These are phyloP conservation scores for Acacia confusa DNA, from an alignment of 306 rosid species.

Conservation along the genomic window DNA sequence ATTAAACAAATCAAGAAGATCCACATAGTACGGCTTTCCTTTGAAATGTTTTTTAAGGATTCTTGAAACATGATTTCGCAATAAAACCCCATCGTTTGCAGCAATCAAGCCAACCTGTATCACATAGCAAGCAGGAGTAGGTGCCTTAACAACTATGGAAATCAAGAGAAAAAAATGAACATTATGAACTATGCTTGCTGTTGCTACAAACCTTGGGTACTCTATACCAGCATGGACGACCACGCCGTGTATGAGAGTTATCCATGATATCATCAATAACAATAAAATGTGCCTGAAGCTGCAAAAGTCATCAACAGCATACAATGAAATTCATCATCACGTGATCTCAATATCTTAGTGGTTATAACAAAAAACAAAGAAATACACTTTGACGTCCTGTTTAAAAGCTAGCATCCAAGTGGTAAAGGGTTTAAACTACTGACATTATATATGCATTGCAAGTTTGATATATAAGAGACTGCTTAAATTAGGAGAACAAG, in stretches of 20 bases:
- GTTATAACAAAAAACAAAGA: neutral
- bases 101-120: constrained; percentile 86
- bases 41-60: constrained; percentile 82
- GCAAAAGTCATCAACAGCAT: constrained; percentile 31
- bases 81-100: constrained; percentile 72
- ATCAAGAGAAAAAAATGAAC: constrained; percentile 5
- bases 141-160: constrained; percentile 16
- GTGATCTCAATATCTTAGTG: neutral
- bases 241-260: constrained; percentile 57
- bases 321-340: constrained; percentile 16
- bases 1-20: constrained; percentile 84
- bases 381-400: neutral
- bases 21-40: constrained; percentile 73
- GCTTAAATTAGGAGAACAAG: too few relatives aligned
- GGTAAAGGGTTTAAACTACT: neutral
- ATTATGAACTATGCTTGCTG: neutral
- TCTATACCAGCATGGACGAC: constrained; percentile 65
- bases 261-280: constrained; percentile 69
- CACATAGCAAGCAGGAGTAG: constrained; percentile 3
- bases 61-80: constrained; percentile 76
- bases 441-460: neutral
- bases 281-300: constrained; percentile 66
- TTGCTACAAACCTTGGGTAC: constrained; percentile 54
- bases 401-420: neutral
- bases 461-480: too few relatives aligned